phyloP scores from a whole-genome alignment of 1,139 yeast genomes.

The Diutina sp. region DNA sequence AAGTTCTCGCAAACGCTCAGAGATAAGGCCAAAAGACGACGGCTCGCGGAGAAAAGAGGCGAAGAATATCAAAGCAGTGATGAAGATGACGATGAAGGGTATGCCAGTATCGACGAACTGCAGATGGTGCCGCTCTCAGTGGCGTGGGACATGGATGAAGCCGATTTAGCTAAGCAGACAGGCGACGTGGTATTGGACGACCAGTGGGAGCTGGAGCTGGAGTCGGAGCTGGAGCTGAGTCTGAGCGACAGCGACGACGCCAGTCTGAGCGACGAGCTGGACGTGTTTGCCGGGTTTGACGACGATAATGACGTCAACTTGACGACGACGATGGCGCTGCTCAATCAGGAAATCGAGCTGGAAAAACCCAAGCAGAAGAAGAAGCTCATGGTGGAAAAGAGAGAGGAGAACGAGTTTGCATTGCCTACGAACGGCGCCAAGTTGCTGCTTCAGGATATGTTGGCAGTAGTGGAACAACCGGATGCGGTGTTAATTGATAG shows the following conservation, averaged over 20 bases:
- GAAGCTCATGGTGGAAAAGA: background rate
- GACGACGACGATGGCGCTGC: constrained; percentile 18
- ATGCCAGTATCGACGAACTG: constrained; percentile 53
- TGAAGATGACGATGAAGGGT: constrained; percentile 19
- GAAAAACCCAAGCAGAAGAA: background rate
- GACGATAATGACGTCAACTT: constrained; percentile 37
- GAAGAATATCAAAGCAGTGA: constrained; percentile 16
- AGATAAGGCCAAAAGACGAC: constrained; percentile 25
- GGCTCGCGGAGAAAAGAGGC: constrained; percentile 7
- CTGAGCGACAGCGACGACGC: constrained; percentile 8
- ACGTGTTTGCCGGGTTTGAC: constrained; percentile 8
- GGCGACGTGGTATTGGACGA: constrained; percentile 31
- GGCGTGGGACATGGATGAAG: constrained; percentile 79
- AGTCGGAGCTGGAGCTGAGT: constrained; percentile 9
- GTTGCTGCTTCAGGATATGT: constrained; percentile 64
- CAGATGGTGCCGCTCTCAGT: constrained; percentile 69
- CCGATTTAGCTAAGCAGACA: constrained; percentile 16
- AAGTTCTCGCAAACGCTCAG: constrained; percentile 58
- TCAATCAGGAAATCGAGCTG: background rate
- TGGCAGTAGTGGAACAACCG: constrained; percentile 33
- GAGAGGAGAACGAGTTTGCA: background rate
- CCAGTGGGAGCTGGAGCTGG: constrained; percentile 21
- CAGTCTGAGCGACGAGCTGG: constrained; percentile 6
- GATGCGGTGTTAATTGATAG: constrained; percentile 40
- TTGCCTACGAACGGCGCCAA: constrained; percentile 43